Conservation (phyloP, 2,329 filamentous ascomycete genomes). For the Onygenales sp. region DNA sequence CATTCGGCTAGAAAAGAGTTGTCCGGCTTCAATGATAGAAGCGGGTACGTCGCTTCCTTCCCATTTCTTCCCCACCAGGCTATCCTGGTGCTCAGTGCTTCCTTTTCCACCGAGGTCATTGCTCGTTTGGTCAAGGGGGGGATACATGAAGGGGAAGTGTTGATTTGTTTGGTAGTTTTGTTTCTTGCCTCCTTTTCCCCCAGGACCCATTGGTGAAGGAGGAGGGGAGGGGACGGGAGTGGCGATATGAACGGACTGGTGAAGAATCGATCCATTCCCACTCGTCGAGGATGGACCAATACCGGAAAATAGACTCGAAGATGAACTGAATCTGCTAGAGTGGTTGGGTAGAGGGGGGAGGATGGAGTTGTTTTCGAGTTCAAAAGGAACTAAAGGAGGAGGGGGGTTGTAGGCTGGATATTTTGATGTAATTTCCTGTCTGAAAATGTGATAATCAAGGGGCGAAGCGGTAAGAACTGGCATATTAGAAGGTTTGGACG, state of each 20-base stretch:
- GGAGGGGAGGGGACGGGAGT: constrained; percentile 93
- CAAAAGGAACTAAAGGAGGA: constrained; percentile 69
- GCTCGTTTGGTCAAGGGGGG: constrained; percentile 77
- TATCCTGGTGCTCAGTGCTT: constrained; percentile 54
- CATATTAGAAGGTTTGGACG: constrained; percentile 34
- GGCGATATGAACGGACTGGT: constrained; percentile 97
- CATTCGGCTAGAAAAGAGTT: constrained; percentile 81
- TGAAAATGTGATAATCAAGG: constrained; percentile 89
- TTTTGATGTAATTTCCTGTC: constrained; percentile 94
- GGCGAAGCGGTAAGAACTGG: constrained; percentile 87
- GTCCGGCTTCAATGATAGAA: constrained; percentile 89
- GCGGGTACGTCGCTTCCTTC: constrained; percentile 82
- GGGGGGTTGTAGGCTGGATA: constrained; percentile 95
- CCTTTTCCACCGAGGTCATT: constrained; percentile 89
- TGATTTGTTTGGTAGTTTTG: constrained; percentile 99
- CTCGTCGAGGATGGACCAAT: constrained; percentile 39
- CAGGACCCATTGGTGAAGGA: constrained; percentile 71
- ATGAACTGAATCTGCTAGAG: constrained; percentile 50
- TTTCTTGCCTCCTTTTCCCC: constrained; percentile 92
- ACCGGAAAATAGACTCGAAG: constrained; percentile 53
- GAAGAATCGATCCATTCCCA: constrained; percentile 62
- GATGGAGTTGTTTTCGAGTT: constrained; percentile 83
- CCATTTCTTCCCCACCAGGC: constrained; percentile 67
- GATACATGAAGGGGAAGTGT: constrained; percentile 96
- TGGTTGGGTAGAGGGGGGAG: constrained; percentile 73